Conservation (phyloP, 495 filamentous ascomycete genomes). For the Pseudevernia furfuracea region DNA sequence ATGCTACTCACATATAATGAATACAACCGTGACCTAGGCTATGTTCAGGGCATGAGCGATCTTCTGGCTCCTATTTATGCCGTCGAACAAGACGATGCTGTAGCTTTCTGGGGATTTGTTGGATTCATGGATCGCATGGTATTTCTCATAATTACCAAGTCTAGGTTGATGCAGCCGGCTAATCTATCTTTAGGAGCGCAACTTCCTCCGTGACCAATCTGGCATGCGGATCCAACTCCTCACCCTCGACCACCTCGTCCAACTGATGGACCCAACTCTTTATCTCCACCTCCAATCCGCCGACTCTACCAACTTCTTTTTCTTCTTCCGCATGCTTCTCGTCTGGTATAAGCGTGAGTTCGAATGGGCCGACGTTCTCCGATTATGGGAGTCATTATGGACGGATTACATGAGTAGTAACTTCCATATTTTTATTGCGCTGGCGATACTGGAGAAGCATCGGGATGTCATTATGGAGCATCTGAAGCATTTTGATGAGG, state of each 20-base stretch:
- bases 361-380: conserved; percentile 73
- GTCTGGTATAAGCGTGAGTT: conserved; percentile 99
- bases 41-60: conserved; percentile 98
- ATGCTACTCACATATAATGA: conserved; percentile 99
- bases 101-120: conserved; percentile 96
- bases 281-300: conserved; percentile 83
- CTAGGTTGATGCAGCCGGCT: conserved; percentile 5
- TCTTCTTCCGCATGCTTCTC: conserved; percentile 97
- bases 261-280: conserved; percentile 91
- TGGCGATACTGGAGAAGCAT: conserved; percentile 95
- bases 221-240: conserved; percentile 91
- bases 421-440: conserved; percentile 89
- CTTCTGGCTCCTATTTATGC: conserved; percentile 93
- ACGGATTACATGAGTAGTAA: conserved; percentile 81
- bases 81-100: conserved; percentile 91
- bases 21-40: conserved; percentile 85
- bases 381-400: conserved; percentile 91
- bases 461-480: conserved; percentile 90
- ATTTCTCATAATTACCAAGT: conserved; percentile 16
- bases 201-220: conserved; percentile 90
- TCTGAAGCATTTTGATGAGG: conserved; percentile 90
- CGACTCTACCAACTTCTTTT: conserved; percentile 97
- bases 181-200: conserved; percentile 55
- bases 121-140: conserved; percentile 93
- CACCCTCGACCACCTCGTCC: conserved; percentile 85